Evolutionary conservation across 2,329 filamentous ascomycete genomes (phyloP), one percentile per base, ranked within the genome.

Genomic region (Shiraia sp.): DNA sequence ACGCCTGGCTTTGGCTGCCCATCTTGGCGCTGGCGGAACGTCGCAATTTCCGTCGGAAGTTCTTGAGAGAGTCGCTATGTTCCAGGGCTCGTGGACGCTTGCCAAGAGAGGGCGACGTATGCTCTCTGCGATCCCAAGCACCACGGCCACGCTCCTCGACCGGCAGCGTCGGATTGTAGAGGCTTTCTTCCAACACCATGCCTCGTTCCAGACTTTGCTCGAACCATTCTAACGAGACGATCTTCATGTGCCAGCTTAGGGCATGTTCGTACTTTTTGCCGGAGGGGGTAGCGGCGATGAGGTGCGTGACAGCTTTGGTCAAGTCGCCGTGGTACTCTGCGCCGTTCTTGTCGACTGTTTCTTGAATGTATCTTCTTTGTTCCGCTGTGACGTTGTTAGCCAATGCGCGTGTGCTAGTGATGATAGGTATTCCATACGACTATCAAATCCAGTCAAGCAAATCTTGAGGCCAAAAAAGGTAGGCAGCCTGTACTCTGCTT

Each of bases 191-290:
- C 14, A 99, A 74, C 14, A 91, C 87, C 90, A 99, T 93, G 42
- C 90, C 90, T 49, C 93, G 81, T 51, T 87, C 80, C 45, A 93
- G 70, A 59, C 88, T 92, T 61, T 96, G 88, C 36, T 84, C 75
- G 26, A 97, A 79, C 93, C 93, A 99, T 62, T 90, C 85, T 24
- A 88, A 68, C 1, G 87, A 85, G 16, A 99, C 90, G 16, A 90
- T 82, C 37, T 82, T 82, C 53, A 96, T 81, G 32, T 79, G 78
- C 91, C 93, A 99, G 55, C 79, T 79, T 53, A 81, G 83, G n/a
- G 92, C 93, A 41, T 90, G 90, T 40, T 82, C 81, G 66, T 95
- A 99, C 69, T 99, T 99, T 47, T 90, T 88, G 15, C 93, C 92
- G 51, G 88, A 81, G 7, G 92, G 84, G 36, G 80, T 81, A 48